Evolutionary conservation across 1,139 yeast genomes (phyloP).

Genomic region (Suhomyces choctaworum): DNA sequence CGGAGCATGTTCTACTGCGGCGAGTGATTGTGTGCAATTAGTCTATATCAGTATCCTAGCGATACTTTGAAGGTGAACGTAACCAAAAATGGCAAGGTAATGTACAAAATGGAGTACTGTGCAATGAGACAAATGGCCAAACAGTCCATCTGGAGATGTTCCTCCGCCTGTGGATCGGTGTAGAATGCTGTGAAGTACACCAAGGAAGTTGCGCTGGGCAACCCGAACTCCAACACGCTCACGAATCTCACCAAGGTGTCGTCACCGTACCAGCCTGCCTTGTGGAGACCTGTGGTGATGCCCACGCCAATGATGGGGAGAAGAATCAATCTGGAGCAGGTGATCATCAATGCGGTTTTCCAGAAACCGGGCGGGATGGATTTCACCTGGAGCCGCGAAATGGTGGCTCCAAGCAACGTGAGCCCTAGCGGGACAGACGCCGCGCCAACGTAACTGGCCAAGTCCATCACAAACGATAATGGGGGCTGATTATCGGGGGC

Average conservation of each 20-base stretch:
- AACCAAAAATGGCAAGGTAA: conserved; percentile 67
- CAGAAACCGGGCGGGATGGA: conserved; percentile 69
- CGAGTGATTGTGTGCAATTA: no score
- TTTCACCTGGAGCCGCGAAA: conserved; percentile 66
- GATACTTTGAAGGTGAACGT: conserved; percentile 54
- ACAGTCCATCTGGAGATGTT: conserved; percentile 78
- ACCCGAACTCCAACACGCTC: conserved; percentile 70
- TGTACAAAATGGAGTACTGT: conserved; percentile 61
- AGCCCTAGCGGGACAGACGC: conserved; percentile 91
- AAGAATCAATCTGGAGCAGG: conserved; percentile 34
- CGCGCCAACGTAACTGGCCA: conserved; percentile 72
- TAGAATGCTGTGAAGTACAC: conserved; percentile 84
- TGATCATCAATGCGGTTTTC: conserved; percentile 51
- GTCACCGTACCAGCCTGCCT: conserved; percentile 50
- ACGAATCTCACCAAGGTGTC: conserved; percentile 61
- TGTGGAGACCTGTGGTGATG: conserved; percentile 41
- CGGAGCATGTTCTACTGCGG: no score
- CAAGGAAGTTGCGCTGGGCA: conserved; percentile 85
- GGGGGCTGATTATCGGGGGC: conserved; percentile 91
- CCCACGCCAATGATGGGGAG: conserved; percentile 51
- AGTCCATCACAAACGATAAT: conserved; percentile 79
- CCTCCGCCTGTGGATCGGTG: conserved; percentile 61
- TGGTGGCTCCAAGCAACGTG: conserved; percentile 78
- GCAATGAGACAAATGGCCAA: conserved; percentile 69
- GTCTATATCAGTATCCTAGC: conserved; percentile 21